A percentile compares a stretch with the other conserved stretches of the same genome.
Evolutionary conservation across 352 stramenopile genomes (phyloP).

Genomic region (Phytophthora hybrid): DNA sequence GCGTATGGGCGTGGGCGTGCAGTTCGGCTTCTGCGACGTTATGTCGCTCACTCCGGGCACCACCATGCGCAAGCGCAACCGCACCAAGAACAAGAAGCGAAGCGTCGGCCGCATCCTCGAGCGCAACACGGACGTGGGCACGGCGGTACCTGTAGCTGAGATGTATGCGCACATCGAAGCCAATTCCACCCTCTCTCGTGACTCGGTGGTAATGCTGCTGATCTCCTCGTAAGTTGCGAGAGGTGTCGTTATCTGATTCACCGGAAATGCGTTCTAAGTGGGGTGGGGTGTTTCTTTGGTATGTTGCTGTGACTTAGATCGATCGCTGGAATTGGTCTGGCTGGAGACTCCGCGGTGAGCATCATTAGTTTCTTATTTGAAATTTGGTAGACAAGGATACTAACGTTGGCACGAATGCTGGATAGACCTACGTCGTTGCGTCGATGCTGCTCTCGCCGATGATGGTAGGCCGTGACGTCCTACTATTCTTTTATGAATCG

Average conservation of each 20-base stretch:
- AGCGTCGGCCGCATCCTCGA: slow-evolving; percentile 75
- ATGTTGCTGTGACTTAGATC: slow-evolving; percentile 46
- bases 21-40: slow-evolving; percentile 90
- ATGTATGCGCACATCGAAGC: slow-evolving; percentile 90
- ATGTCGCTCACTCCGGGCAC: slow-evolving; percentile 89
- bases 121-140: slow-evolving; percentile 83
- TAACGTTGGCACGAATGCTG: slow-evolving; percentile 9
- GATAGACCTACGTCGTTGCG: slow-evolving; percentile 84
- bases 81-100: slow-evolving; percentile 62
- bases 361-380: slow-evolving; percentile 1
- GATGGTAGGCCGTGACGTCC: slow-evolving; percentile 58
- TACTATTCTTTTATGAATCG: background rate
- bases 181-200: slow-evolving; percentile 80
- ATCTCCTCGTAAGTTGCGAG: slow-evolving; percentile 75
- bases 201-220: slow-evolving; percentile 87
- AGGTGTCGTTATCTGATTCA: background rate
- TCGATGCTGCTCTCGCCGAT: slow-evolving; percentile 90
- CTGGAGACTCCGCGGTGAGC: slow-evolving; percentile 72
- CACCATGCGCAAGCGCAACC: slow-evolving; percentile 69
- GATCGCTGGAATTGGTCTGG: slow-evolving; percentile 82
- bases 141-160: slow-evolving; percentile 84
- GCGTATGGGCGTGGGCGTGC: slow-evolving; percentile 81
- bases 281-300: background rate
- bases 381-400: background rate
- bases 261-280: background rate